A percentile compares a stretch with the other conserved stretches of the same genome.
phyloP scores from a whole-genome alignment of 257 asterid genomes.

The Solanum dulcamara region DNA sequence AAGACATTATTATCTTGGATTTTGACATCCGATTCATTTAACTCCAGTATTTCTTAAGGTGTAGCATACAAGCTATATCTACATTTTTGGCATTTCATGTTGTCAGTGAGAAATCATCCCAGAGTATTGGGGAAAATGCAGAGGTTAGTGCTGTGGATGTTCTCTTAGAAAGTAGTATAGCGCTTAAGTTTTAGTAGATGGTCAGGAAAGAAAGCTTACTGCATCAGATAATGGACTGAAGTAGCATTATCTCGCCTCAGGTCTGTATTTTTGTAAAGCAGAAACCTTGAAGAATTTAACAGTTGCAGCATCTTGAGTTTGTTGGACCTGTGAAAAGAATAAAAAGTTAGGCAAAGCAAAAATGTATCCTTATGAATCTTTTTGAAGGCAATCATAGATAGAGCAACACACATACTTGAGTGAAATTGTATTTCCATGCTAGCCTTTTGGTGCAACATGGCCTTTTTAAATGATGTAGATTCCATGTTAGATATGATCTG shows the following conservation, averaged over 20 bases:
- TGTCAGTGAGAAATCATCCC: neutral
- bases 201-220: neutral
- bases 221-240: neutral
- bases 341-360: neutral
- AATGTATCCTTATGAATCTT: neutral
- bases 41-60: neutral
- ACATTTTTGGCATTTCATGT: neutral
- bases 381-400: neutral
- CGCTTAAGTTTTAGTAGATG: neutral
- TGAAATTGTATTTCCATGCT: neutral
- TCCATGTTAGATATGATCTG: neutral
- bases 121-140: neutral
- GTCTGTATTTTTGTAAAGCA: neutral
- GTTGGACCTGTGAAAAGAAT: neutral
- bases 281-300: neutral
- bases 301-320: neutral
- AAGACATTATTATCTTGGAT: neutral
- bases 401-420: neutral
- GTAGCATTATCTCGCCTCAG: neutral
- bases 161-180: neutral
- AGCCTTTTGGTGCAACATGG: neutral
- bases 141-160: neutral
- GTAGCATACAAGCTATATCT: neutral
- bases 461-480: neutral
- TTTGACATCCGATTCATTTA: neutral